Conservation (phyloP, 2,329 filamentous ascomycete species). For the Aureobasidium sp. region DNA sequence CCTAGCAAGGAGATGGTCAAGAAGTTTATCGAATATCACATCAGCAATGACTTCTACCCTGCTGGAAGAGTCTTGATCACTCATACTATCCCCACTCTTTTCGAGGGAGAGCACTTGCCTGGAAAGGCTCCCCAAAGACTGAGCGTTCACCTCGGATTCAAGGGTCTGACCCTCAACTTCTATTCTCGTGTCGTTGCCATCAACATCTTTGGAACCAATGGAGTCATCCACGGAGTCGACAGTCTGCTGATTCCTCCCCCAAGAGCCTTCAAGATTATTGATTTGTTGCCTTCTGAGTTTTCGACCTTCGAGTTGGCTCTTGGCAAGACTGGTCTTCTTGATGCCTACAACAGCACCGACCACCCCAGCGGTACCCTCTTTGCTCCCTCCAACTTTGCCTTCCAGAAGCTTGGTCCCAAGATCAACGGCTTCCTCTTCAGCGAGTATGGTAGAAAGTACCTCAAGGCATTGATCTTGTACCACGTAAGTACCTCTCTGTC, state of each 20-base stretch:
- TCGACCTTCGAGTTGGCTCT: constrained; percentile 71
- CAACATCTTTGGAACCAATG: constrained; percentile 70
- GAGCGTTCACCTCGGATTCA: constrained; percentile 55
- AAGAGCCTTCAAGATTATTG: constrained; percentile 55
- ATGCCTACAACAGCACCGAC: constrained; percentile 49
- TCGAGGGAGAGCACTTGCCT: constrained; percentile 54
- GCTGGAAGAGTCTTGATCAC: constrained; percentile 58
- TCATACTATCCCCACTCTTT: constrained; percentile 67
- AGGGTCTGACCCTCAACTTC: constrained; percentile 68
- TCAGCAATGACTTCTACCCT: constrained; percentile 61
- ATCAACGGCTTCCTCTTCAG: constrained; percentile 85
- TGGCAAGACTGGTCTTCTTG: constrained; percentile 63
- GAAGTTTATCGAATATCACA: constrained; percentile 66
- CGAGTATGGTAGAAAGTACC: constrained; percentile 62
- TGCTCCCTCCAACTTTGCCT: constrained; percentile 75
- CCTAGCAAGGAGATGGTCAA: constrained; percentile 65
- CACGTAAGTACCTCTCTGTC: not conserved
- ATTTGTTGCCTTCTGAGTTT: constrained; percentile 61
- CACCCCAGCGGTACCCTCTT: constrained; percentile 68
- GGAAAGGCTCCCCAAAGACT: constrained; percentile 62
- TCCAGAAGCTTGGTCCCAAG: constrained; percentile 61
- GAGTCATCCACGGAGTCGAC: constrained; percentile 72
- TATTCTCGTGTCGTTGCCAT: constrained; percentile 62
- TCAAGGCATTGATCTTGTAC: constrained; percentile 53
- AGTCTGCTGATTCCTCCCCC: constrained; percentile 71